Base-by-base conservation (phyloP, 352 stramenopile species). In the Aphanomyces invadans region DNA sequence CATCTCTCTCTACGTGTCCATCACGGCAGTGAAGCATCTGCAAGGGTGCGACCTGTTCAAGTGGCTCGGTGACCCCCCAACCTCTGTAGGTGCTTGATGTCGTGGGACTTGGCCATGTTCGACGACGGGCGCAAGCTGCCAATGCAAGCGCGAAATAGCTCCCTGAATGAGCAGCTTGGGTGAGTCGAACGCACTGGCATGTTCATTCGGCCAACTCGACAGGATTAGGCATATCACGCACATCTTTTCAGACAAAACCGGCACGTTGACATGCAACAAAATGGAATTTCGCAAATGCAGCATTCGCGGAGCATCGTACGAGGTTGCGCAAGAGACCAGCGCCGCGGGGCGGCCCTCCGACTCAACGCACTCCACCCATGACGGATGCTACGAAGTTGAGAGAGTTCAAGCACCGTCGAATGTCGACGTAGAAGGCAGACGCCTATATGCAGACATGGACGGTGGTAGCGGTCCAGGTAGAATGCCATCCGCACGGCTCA, bases 161-260 rank as follows among this genome's bases (percentile, higher is more conserved):
- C 88, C 65, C 71, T 95, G 15, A 95, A 95, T 53, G 87, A 95
- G 44, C 82, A 95, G 53, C 73, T 95, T 11, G 87, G 87, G 31
- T 59, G n/a, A n/a, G n/a, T n/a, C n/a, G n/a, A n/a, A n/a, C n/a
- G n/a, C n/a, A n/a, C n/a, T n/a, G n/a, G n/a, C n/a, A n/a, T n/a
- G n/a, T n/a, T n/a, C n/a, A n/a, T n/a, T n/a, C n/a, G n/a, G n/a
- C n/a, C n/a, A n/a, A n/a, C n/a, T n/a, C n/a, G n/a, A n/a, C n/a
- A n/a, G n/a, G n/a, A n/a, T n/a, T 66, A 66, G 59, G 3, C 81
- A 95, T 56, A 92, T 99, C 52, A 95, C 97, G 49, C 97, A 99
- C 73, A 95, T 99, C 25, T 99, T 99, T 73, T 98, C 81, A 0
- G 86, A 95, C 69, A 95, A 95, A 61, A 95, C 87, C 0, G 86